A percentile compares a stretch with the other conserved stretches of the same genome.
Conservation (phyloP, 495 filamentous ascomycete species). For the Podospora australis region DNA sequence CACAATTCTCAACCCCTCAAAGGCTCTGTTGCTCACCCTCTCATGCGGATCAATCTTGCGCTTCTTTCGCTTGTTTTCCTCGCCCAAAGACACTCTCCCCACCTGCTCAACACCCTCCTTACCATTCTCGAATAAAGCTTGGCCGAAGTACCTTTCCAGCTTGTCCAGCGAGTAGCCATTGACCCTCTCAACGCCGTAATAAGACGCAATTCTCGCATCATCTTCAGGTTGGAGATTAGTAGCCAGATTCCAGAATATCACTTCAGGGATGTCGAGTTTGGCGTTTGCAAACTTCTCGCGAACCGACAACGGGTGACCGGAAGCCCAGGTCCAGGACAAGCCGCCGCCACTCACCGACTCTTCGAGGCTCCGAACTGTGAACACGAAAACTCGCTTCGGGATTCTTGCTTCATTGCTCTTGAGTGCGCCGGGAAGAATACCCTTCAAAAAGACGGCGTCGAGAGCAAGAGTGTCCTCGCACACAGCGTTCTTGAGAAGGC, state of each 20-base stretch:
- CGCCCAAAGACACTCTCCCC: not conserved
- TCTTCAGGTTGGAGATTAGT: too few relatives aligned
- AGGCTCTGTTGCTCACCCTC: not conserved
- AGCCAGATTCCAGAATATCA: not conserved
- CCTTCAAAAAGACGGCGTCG: not conserved
- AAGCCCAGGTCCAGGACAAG: not conserved
- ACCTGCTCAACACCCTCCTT: not conserved
- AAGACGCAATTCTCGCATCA: too few relatives aligned
- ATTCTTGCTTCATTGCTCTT: not conserved
- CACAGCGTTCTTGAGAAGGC: too few relatives aligned
- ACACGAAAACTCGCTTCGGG: not conserved
- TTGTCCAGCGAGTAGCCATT: not conserved
- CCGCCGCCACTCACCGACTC: not conserved
- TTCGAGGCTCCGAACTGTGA: not conserved
- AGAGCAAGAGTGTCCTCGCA: too few relatives aligned
- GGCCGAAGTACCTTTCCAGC: not conserved
- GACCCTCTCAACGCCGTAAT: too few relatives aligned
- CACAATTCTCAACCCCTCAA: not conserved
- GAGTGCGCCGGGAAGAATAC: not conserved
- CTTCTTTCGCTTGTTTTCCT: not conserved
- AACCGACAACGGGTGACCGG: not conserved
- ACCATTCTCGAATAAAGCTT: not conserved
- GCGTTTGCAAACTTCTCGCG: not conserved
- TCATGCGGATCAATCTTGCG: not conserved
- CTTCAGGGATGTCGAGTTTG: not conserved